Evolutionary conservation across 1,284 basidiomycete genomes (phyloP).

Genomic region (Erythrobasidium hasegawianum): DNA sequence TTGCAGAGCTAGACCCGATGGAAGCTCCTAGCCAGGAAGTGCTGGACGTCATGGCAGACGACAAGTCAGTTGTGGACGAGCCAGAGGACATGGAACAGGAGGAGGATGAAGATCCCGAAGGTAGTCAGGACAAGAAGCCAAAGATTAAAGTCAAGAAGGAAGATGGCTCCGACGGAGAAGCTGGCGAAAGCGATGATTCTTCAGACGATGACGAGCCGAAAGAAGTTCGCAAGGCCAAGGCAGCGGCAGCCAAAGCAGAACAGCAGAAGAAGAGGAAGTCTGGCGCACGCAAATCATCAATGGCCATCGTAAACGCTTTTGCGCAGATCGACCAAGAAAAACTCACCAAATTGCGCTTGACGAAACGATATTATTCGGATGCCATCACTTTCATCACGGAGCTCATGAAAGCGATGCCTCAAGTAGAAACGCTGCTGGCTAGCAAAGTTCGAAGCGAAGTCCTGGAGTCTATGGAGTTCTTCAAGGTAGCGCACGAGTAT

Average conservation of each 20-base stretch:
- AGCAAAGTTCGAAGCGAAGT: constrained; percentile 92
- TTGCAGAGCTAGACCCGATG: constrained; percentile 58
- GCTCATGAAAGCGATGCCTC: constrained; percentile 73
- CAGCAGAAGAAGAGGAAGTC: constrained; percentile 49
- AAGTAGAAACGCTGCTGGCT: constrained; percentile 72
- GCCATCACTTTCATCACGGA: constrained; percentile 79
- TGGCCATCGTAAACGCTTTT: constrained; percentile 56
- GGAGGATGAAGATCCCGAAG: constrained; percentile 49
- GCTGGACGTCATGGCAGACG: constrained; percentile 46
- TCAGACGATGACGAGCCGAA: constrained; percentile 43
- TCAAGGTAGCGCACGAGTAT: constrained; percentile 78
- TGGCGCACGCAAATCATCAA: constrained; percentile 45
- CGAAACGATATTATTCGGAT: constrained; percentile 82
- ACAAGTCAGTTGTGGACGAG: constrained; percentile 48
- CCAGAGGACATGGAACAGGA: constrained; percentile 40
- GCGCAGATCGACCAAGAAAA: constrained; percentile 50
- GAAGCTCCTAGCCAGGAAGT: constrained; percentile 55
- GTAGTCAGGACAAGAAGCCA: constrained; percentile 43
- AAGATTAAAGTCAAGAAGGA: constrained; percentile 52
- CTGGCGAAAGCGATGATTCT: constrained; percentile 48
- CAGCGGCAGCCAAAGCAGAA: constrained; percentile 29
- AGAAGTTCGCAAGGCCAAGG: constrained; percentile 29
- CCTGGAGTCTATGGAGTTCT: constrained; percentile 92
- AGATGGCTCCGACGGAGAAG: constrained; percentile 44
- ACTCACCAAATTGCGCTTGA: constrained; percentile 67